phyloP scores from a whole-genome alignment of 2,329 filamentous ascomycete species.

The Hymenoscyphus albidus region DNA sequence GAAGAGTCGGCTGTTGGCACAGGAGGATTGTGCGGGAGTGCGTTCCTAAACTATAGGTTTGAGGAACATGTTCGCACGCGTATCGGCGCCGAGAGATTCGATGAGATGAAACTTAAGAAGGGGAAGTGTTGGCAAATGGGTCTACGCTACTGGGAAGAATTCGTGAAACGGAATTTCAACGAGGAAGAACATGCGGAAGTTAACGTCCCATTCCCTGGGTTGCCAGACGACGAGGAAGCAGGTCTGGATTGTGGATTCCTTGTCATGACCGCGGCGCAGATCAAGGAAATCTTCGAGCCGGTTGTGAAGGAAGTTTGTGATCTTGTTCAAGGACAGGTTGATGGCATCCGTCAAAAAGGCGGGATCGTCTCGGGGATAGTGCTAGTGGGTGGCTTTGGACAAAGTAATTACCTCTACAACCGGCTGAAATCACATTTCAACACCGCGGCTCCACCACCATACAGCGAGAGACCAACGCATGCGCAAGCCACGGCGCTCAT shows the following conservation, averaged over 20 bases:
- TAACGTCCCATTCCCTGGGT: slow-evolving; percentile 73
- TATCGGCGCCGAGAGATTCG: slow-evolving; percentile 63
- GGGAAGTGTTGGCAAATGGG: slow-evolving; percentile 78
- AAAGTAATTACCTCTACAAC: slow-evolving; percentile 72
- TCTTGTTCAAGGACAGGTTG: slow-evolving; percentile 64
- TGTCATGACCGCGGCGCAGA: slow-evolving; percentile 64
- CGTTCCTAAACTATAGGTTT: slow-evolving; percentile 76
- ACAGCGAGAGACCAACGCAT: slow-evolving; percentile 69
- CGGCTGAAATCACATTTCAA: slow-evolving; percentile 67
- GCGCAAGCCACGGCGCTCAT: slow-evolving; percentile 46
- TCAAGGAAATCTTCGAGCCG: slow-evolving; percentile 72
- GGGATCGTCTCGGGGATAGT: slow-evolving; percentile 70
- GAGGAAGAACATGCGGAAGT: slow-evolving; percentile 74
- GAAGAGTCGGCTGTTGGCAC: slow-evolving; percentile 78
- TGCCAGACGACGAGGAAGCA: slow-evolving; percentile 71
- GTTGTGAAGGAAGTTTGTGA: slow-evolving; percentile 69
- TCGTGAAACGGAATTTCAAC: slow-evolving; percentile 80
- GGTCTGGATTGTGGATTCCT: slow-evolving; percentile 74
- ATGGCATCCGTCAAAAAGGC: slow-evolving; percentile 56
- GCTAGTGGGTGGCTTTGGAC: slow-evolving; percentile 76
- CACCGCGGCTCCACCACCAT: slow-evolving; percentile 45
- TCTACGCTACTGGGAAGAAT: slow-evolving; percentile 76
- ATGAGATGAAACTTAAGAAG: slow-evolving; percentile 74
- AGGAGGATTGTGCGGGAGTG: slow-evolving; percentile 72
- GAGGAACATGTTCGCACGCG: slow-evolving; percentile 70